Evolutionary conservation across 306 rosid species (phyloP), one percentile per base, ranked within the genome.

Genomic region (Clitoria ternatea): DNA sequence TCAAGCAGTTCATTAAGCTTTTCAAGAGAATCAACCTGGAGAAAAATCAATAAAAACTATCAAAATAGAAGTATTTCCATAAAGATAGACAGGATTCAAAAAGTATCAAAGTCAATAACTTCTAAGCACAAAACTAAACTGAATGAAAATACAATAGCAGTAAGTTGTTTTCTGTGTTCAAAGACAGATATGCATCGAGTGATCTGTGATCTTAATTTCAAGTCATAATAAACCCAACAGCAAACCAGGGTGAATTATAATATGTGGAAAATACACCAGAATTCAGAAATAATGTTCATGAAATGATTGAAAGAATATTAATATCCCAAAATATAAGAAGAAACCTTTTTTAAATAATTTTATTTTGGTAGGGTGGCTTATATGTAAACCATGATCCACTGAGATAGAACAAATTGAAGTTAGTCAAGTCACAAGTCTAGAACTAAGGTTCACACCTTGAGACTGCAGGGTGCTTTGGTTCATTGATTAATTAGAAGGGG

Each of bases 11-110:
- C 70, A 68, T 85, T 73, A 47, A 92, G 75, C 90, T 92, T 92
- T 73, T 86, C 89, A 78, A 86, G 45, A 53, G 98, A 92, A 87
- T 89, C 84, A 61, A 69, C 86, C 96, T 89, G 85, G n/a, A 78
- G 42, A 78, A 40, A 44, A 63, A 32, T 55, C 49, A 56, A 33
- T 26, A 5, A 56, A 73, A 77, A 11, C 22, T 29, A 20, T 75
- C 76, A 63, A 39, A 68, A 54, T 6, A 39, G 18, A 33, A 63
- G 54, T 3, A 63, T 64, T 39, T 40, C 15, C 37, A 29, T 17
- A 23, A 35, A 53, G 37, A 42, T 11, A 35, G 35, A 67, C 15
- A 66, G 44, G 36, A 61, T 37, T 71, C 37, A 27, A 18, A 27
- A 61, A 37, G 48, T 32, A 64, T 47, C 32, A 63, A 62, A 53